phyloP scores from a whole-genome alignment of 2,329 filamentous ascomycete species.

The Paraconiothyrium sp. region DNA sequence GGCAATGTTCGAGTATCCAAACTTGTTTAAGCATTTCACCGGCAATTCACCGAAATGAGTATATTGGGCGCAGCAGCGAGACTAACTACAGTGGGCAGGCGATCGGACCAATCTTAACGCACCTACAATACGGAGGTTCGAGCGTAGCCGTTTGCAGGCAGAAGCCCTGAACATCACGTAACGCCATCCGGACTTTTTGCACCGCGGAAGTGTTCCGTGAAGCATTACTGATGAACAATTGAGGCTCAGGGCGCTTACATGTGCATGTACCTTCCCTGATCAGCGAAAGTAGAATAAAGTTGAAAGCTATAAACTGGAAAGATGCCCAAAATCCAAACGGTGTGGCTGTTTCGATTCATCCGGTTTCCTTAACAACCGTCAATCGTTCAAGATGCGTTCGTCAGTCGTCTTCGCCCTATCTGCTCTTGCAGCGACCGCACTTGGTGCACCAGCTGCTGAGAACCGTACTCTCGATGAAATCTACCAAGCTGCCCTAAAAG shows the following conservation, averaged over 20 bases:
- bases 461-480: slow-evolving; percentile 61
- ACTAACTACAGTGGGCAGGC: not conserved
- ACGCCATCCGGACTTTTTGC: not conserved
- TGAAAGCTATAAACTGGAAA: not conserved
- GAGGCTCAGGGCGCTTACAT: not conserved
- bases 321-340: not conserved
- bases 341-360: not conserved
- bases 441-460: slow-evolving; percentile 43
- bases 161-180: not conserved
- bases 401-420: not conserved
- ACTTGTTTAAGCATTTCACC: not conserved
- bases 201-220: not conserved
- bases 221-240: not conserved
- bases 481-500: slow-evolving; percentile 59
- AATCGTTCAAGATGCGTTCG: not conserved
- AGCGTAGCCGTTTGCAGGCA: not conserved
- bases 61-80: not conserved
- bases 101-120: not conserved
- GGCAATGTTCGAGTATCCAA: not conserved
- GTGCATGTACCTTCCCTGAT: not conserved
- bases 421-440: not conserved
- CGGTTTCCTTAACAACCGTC: not conserved
- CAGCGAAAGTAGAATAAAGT: not conserved
- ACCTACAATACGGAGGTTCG: not conserved
- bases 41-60: not conserved